Evolutionary conservation across 306 rosid species (phyloP), one percentile per base, ranked within the genome.

Genomic region (Hippophae gyantsensis): DNA sequence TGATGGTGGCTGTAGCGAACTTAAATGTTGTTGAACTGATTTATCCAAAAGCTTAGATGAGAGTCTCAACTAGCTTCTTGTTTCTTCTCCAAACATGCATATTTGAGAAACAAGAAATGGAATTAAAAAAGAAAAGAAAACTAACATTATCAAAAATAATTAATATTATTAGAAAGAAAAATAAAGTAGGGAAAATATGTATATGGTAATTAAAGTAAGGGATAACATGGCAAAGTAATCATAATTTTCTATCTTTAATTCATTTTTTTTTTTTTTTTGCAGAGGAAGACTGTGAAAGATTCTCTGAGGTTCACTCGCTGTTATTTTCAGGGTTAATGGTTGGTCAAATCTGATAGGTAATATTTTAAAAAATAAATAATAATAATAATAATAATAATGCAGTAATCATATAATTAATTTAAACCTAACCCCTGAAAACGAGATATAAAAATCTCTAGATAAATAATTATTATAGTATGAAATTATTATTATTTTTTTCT

Each of bases 1-100:
- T 52, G 27, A 87, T 71, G 81, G 74, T 78, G 73, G 87, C 78
- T 84, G 87, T 64, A 76, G 83, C 83, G 68, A 84, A 74, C 77
- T 55, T 69, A 46, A 65, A 51, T 77, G 85, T 76, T 56, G 90
- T 78, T 84, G 72, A 84, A 69, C 87, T 61, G 85, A 78, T 78
- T 74, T 74, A 81, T 71, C 84, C 64, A 60, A 60, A 50, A 23
- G 54, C 41, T 14, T 12, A 53, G 25, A 63, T 51, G 52, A 42
- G 49, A 63, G 11, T n/a, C 45, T 57, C 42, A 41, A 54, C 6
- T 2, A 14, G 43, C 59, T 46, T 42, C 14, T 13, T 65, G 42
- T 62, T 43, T 13, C 55, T 53, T 57, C 53, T 57, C 53, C 59
- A 42, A 64, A 42, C 27, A 42, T 27, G 52, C 0, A 9, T 53